Percentiles rank a stretch among this genome's conserved stretches.
Evolutionary conservation across 176 grass and related monocot species (phyloP).

Genomic region (Urochloa ruziziensis): DNA sequence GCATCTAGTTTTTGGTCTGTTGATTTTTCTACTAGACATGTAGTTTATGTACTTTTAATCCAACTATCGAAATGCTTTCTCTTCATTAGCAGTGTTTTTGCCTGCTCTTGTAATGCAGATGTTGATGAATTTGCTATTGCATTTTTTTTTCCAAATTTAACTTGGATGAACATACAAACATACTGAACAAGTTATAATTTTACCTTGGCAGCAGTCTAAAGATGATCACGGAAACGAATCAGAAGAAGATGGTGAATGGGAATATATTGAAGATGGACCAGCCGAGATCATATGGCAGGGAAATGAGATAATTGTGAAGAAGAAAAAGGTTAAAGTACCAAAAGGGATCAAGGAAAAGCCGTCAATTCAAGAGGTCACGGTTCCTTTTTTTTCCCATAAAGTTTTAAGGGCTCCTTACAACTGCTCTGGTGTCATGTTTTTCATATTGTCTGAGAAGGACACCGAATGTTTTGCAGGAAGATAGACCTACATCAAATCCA

Average conservation of each 20-base stretch:
- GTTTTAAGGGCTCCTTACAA: not conserved
- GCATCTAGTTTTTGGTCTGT: not conserved
- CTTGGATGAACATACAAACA: not conserved
- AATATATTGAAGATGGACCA: constrained; percentile 85
- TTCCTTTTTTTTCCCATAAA: constrained; percentile 21
- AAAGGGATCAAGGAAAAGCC: constrained; percentile 49
- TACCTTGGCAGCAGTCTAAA: constrained; percentile 35
- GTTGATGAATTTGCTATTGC: not conserved
- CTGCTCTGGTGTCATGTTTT: constrained; percentile 13
- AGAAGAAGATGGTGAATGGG: constrained; percentile 69
- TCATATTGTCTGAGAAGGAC: constrained; percentile 8
- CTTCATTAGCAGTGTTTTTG: not conserved
- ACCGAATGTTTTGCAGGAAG: constrained; percentile 61
- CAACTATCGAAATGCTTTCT: not conserved
- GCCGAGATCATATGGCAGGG: constrained; percentile 93
- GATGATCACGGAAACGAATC: constrained; percentile 39
- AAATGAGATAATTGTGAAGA: constrained; percentile 98
- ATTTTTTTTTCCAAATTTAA: not conserved
- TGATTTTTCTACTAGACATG: not conserved
- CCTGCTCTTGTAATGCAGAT: not conserved
- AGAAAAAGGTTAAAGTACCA: constrained; percentile 82
- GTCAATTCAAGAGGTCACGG: constrained; percentile 49
- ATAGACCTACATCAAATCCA: constrained; percentile 95
- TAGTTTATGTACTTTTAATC: constrained; percentile 5
- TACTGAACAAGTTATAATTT: not conserved